phyloP scores from a whole-genome alignment of 208 protist genomes.

The Trypanosoma platydactyli region DNA sequence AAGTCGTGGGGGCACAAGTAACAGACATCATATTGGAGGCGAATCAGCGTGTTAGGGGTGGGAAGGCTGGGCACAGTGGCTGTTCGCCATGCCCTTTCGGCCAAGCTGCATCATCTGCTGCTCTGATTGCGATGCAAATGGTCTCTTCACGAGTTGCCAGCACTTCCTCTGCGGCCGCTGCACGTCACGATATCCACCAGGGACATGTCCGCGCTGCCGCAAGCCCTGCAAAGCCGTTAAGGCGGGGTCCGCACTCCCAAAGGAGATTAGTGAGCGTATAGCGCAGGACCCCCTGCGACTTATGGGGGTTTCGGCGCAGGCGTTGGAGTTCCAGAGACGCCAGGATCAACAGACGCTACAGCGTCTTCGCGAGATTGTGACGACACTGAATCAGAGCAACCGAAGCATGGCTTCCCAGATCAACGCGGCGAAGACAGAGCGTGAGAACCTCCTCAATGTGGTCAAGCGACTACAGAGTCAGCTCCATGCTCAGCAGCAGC shows the following conservation, averaged over 20 bases:
- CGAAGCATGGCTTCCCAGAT: constrained; percentile 33
- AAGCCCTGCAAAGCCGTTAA: constrained; percentile 48
- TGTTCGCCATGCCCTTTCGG: constrained; percentile 55
- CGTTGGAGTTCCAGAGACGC: constrained; percentile 51
- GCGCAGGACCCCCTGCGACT: constrained; percentile 37
- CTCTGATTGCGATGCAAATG: constrained; percentile 63
- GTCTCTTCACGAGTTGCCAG: constrained; percentile 72
- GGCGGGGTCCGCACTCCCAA: constrained; percentile 37
- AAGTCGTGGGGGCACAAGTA: too few species aligned
- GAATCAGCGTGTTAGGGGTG: neutral
- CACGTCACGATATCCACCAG: constrained; percentile 43
- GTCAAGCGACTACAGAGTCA: constrained; percentile 30
- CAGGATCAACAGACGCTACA: constrained; percentile 58
- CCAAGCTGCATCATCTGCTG: constrained; percentile 85
- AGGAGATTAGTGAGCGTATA: constrained; percentile 39
- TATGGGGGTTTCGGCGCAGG: constrained; percentile 34
- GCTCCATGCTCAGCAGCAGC: constrained; percentile 25
- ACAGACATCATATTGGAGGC: neutral
- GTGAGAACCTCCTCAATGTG: constrained; percentile 21
- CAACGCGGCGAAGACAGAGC: constrained; percentile 26
- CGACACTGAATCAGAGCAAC: constrained; percentile 54
- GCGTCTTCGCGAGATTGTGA: constrained; percentile 70
- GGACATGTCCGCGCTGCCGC: constrained; percentile 68
- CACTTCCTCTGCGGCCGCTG: constrained; percentile 89
- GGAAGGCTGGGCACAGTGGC: neutral